Base-by-base conservation (phyloP, 495 filamentous ascomycete species). In the Penicillium coffeae region DNA sequence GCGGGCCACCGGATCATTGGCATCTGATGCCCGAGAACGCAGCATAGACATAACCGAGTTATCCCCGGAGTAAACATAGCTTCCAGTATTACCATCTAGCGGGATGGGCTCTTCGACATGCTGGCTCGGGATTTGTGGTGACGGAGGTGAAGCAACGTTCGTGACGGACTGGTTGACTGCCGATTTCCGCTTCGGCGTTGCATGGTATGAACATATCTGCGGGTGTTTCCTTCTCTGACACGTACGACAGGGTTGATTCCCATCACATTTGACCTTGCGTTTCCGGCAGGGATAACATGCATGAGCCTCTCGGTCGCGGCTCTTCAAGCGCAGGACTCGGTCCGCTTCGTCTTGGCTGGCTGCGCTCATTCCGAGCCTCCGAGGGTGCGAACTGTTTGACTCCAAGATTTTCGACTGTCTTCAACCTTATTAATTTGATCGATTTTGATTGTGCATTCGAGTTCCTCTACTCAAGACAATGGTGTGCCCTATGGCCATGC, bases 11-110 rank as follows among this genome's bases (percentile, higher is more conserved):
- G 62, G 60, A 16, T 60, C 64, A 52, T 81, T 45, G 76, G 83
- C 47, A 82, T 78, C 72, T 80, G 85, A 68, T 76, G 83, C 57
- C 6, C 61, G 51, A 15, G 52, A 44, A 4, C 63, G 65, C 37
- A 69, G 45, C 2, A 69, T 64, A 1, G 67, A 70, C 3, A 65
- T 55, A 2, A 70, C 48, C 8, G 63, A 69, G 34, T 70, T 67
- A 25, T 73, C 66, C 25, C 72, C 71, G 12, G 58, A 70, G 51
- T 58, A 72, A 36, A 63, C 62, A 58, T 77, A 74, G 47, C 63
- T 69, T 59, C 51, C 61, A 60, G 56, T 58, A 55, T 54, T 38
- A 60, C 60, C 65, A 38, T 57, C 35, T 1, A 40, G 14, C 14
- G 33, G 39, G 3, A 19, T 3, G 16, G 48, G 9, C 25, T 48